Conservation (phyloP, 345 rosid species). For the Melaleuca quinquenervia region DNA sequence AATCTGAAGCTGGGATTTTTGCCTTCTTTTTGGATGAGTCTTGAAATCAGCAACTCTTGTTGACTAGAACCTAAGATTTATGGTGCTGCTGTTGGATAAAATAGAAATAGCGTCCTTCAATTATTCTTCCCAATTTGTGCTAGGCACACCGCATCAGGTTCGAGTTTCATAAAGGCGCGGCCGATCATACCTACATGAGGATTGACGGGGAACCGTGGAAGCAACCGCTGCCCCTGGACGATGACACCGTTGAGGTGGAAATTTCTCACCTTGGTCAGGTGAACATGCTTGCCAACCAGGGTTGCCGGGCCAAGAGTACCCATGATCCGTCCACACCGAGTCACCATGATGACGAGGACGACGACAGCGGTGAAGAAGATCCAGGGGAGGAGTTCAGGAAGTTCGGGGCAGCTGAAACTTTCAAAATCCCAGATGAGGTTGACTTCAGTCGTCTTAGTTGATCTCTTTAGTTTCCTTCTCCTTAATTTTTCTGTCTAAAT, state of each 20-base stretch:
- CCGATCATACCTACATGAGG: conserved; percentile 73
- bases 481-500: neutral
- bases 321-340: conserved; percentile 19
- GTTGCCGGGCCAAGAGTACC: conserved; percentile 49
- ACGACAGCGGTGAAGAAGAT: conserved; percentile 22
- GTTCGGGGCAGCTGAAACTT: conserved; percentile 91
- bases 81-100: neutral
- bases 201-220: conserved; percentile 94
- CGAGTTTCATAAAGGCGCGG: conserved; percentile 67
- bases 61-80: neutral
- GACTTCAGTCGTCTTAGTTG: conserved; percentile 70
- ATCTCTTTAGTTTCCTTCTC: neutral
- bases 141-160: conserved; percentile 68
- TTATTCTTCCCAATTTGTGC: neutral
- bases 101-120: neutral
- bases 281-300: conserved; percentile 73
- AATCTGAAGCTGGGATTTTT: neutral
- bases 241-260: conserved; percentile 69
- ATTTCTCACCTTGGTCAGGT: conserved; percentile 87
- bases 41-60: neutral
- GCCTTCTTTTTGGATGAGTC: neutral
- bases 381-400: conserved; percentile 47
- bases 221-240: conserved; percentile 64
- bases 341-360: conserved; percentile 20
- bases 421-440: conserved; percentile 70